Evolutionary conservation across 345 rosid species (phyloP), one percentile per base, ranked within the genome.

Genomic region (Euphorbia peplus): DNA sequence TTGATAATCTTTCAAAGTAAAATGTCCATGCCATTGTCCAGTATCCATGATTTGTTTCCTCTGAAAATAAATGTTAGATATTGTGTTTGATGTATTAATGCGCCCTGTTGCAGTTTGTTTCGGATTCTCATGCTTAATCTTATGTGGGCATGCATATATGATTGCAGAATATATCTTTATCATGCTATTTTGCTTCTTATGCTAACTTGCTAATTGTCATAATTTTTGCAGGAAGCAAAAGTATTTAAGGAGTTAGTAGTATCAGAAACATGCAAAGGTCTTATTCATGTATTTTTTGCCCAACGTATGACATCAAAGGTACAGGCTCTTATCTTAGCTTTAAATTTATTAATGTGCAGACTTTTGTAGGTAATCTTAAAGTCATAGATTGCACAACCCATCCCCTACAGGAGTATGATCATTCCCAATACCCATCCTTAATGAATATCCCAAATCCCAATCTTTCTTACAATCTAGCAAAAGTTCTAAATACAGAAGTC

Each of bases 271-370:
- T 72, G 96, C 21, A 89, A 81, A 73, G 89, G 88, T 70, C 97
- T 93, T 82, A 89, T 93, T 80, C 97, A 93, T 81, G 80, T 79
- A 56, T 93, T 88, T 80, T 86, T 93, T 26, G 95, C 97, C 53
- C 97, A 93, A 68, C 92, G 96, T 76, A 80, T 87, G 56, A 84
- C 93, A 63, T 81, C 95, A 50, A 93, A 91, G 92, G 98, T 93
- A 74, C 46, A 52, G 55, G 52, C 32, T 19, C 5, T 44, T 21
- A 16, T 56, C 50, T 13, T 44, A 41, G 41, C 26, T 41, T 37
- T 18, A 8, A 18, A 28, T 19, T 41, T 18, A 54, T 29, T 24
- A 28, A 29, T 21, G 29, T 5, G 54, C 67, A 13, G 54, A 12
- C 21, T 63, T 4, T 41, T 42, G 26, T 41, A 44, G 44, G 28